These are phyloP conservation scores for Kodamaea jinghongensis DNA, from an alignment of 805 yeast genomes.

Conservation along the genomic window DNA sequence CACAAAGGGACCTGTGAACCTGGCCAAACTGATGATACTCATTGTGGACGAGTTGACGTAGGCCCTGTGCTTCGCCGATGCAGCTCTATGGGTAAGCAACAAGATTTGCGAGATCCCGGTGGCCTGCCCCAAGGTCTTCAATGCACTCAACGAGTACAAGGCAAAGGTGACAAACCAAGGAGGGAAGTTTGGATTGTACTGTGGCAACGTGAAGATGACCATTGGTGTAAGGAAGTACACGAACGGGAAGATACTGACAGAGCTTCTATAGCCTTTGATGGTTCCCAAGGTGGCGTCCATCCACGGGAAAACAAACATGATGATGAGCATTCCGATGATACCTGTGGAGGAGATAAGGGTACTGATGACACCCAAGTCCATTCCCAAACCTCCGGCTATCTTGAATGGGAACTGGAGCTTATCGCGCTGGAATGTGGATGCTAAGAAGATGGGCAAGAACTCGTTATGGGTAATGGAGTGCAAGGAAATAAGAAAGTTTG, in stretches of 20 bases:
- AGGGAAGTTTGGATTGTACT: conserved; percentile 26
- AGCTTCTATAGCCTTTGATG: conserved; percentile 27
- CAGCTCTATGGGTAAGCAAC: conserved; percentile 35
- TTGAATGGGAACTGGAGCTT: conserved; percentile 30
- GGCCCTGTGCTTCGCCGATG: conserved; percentile 32
- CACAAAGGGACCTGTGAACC: conserved; percentile 31
- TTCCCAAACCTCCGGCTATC: conserved; percentile 39
- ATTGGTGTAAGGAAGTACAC: conserved; percentile 32
- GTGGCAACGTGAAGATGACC: conserved; percentile 29
- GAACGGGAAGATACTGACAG: conserved; percentile 31
- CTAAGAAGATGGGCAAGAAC: conserved; percentile 38
- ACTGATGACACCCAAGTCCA: conserved; percentile 31
- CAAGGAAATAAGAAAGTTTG: conserved; percentile 34
- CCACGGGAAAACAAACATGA: conserved; percentile 30
- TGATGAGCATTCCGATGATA: conserved; percentile 32
- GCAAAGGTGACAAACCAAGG: conserved; percentile 27
- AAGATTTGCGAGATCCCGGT: conserved; percentile 38
- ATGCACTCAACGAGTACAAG: conserved; percentile 30
- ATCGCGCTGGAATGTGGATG: conserved; percentile 26
- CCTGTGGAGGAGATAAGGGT: conserved; percentile 37
- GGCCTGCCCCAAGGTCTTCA: conserved; percentile 31
- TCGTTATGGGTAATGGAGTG: conserved; percentile 34
- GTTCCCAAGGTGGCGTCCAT: conserved; percentile 33
- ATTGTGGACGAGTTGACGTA: conserved; percentile 33
- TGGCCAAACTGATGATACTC: conserved; percentile 33